A percentile compares a stretch with the other conserved stretches of the same genome.
phyloP scores from a whole-genome alignment of 169 alveolate species.

The Perkinsus olseni region DNA sequence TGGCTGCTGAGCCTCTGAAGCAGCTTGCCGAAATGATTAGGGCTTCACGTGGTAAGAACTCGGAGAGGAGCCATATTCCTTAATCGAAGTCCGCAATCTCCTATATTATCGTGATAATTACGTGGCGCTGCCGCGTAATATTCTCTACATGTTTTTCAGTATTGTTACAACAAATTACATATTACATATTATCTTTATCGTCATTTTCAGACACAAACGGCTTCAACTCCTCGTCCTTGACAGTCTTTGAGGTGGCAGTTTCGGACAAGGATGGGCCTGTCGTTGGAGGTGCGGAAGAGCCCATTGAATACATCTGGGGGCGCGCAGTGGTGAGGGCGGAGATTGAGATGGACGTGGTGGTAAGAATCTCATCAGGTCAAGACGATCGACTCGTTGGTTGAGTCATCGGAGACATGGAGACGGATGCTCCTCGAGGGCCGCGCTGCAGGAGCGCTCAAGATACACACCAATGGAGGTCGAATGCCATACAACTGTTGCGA shows the following conservation, averaged over 20 bases:
- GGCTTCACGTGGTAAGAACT: neutral
- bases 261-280: no score
- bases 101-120: neutral
- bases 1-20: neutral
- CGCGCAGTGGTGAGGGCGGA: neutral
- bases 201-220: neutral
- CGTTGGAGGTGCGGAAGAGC: neutral
- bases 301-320: neutral
- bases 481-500: neutral
- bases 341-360: no score
- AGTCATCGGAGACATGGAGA: neutral
- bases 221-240: neutral
- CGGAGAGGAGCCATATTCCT: neutral
- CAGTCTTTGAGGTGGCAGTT: neutral
- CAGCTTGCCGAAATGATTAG: neutral
- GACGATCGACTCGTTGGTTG: neutral
- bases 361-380: neutral
- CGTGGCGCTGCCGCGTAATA: neutral
- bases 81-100: no score
- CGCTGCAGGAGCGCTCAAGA: neutral
- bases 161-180: no score
- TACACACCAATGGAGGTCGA: neutral
- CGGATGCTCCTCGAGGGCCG: neutral
- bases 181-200: no score
- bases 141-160: no score